Conservation (phyloP, 202 grass and related monocot species). For the Panicum virgatum region DNA sequence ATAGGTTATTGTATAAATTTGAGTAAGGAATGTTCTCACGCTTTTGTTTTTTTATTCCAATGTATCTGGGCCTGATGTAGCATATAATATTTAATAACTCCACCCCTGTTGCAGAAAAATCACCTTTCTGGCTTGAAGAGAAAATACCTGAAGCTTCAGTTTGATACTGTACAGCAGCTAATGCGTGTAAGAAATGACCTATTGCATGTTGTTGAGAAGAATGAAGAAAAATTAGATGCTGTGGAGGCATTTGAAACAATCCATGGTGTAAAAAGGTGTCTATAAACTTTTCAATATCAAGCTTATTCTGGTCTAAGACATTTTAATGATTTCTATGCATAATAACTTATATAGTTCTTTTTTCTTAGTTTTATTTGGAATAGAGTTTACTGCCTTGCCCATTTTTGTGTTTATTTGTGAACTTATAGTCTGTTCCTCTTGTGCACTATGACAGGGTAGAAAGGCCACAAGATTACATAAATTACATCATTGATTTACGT, state of each 20-base stretch:
- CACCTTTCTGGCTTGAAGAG: slow-evolving; percentile 91
- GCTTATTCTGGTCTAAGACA: slow-evolving; percentile 17
- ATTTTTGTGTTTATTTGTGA: slow-evolving; percentile 30
- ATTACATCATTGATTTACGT: slow-evolving; percentile 84
- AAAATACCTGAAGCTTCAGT: slow-evolving; percentile 88
- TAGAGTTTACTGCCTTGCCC: slow-evolving; percentile 23
- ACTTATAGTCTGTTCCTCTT: slow-evolving; percentile 27
- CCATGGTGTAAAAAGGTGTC: slow-evolving; percentile 75
- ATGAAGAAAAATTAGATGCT: slow-evolving; percentile 72
- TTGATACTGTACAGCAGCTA: slow-evolving; percentile 92
- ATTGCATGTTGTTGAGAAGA: slow-evolving; percentile 83
- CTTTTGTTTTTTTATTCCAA: not conserved
- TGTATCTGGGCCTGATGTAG: slow-evolving; percentile 1
- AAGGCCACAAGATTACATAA: slow-evolving; percentile 86
- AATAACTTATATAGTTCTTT: not conserved
- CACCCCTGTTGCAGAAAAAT: slow-evolving; percentile 80
- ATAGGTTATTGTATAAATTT: slow-evolving; percentile 28
- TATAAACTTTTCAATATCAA: slow-evolving; percentile 9
- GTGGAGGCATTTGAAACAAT: slow-evolving; percentile 94
- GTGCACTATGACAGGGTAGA: slow-evolving; percentile 73
- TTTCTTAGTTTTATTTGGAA: not conserved
- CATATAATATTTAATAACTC: slow-evolving; percentile 27
- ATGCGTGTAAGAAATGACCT: slow-evolving; percentile 89
- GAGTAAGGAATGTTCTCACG: slow-evolving; percentile 19
- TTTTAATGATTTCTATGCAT: slow-evolving; percentile 24